Evolutionary conservation across 2,329 filamentous ascomycete species (phyloP).

Genomic region (Cercospora citrullina): DNA sequence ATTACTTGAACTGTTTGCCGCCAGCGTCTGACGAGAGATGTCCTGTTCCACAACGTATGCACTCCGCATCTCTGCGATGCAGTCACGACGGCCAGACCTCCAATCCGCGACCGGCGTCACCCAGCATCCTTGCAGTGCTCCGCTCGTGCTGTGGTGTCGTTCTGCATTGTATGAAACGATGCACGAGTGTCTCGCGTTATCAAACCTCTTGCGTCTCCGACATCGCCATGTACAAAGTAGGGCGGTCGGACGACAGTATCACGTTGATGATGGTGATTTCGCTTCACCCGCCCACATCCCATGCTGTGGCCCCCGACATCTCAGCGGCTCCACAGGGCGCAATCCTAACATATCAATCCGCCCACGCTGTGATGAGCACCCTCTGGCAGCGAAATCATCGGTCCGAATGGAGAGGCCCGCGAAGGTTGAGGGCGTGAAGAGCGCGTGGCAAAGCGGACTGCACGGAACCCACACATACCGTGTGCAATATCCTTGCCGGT

Average conservation of each 20-base stretch:
- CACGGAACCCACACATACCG: conserved; percentile 3
- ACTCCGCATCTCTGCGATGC: conserved; percentile 21
- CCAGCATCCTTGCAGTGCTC: conserved; percentile 5
- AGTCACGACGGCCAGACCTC: conserved; percentile 14
- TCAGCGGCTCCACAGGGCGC: conserved; percentile 11
- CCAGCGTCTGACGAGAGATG: conserved; percentile 13
- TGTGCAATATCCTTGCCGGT: conserved; percentile 3
- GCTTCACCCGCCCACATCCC: conserved; percentile 7
- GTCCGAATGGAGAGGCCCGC: conserved; percentile 20
- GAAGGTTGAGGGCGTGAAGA: conserved; percentile 23
- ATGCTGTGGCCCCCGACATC: not conserved
- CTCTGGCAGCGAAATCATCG: conserved; percentile 5
- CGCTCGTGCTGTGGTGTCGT: conserved; percentile 18
- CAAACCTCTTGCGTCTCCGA: not conserved
- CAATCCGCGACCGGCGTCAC: not conserved
- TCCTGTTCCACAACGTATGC: conserved; percentile 21
- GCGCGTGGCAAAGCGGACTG: conserved; percentile 14
- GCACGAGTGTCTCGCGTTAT: conserved; percentile 14
- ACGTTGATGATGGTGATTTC: conserved; percentile 2
- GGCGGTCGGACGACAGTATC: not conserved
- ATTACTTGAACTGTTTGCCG: conserved; percentile 12
- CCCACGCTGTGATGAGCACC: not conserved
- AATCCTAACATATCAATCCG: not conserved
- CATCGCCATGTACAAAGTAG: not conserved
- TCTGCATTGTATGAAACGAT: conserved; percentile 17